These are phyloP conservation scores for Nicotiana otophora DNA, from an alignment of 257 asterid species.

Conservation along the genomic window DNA sequence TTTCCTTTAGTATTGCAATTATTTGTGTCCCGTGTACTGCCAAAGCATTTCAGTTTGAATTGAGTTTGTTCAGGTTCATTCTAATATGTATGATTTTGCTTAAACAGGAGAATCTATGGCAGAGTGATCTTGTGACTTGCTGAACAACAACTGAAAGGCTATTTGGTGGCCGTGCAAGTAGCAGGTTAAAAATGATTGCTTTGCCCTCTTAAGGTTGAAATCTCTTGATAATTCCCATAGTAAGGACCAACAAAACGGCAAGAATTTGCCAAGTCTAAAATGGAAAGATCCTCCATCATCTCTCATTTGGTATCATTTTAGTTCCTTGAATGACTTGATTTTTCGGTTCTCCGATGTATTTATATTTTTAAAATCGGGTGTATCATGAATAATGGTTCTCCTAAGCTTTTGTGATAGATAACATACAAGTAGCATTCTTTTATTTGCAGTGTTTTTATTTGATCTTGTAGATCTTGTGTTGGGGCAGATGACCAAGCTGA, in stretches of 20 bases:
- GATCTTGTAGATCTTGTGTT: neutral
- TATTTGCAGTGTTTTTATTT: neutral
- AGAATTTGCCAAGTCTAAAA: neutral
- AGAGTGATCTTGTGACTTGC: constrained; percentile 8
- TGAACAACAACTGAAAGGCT: neutral
- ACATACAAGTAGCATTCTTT: neutral
- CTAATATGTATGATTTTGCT: neutral
- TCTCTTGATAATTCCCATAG: neutral
- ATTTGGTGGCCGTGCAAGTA: neutral
- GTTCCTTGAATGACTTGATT: neutral
- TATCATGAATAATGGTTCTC: neutral
- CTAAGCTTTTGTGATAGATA: neutral
- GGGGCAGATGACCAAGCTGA: neutral
- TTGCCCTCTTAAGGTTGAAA: neutral
- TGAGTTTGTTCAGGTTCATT: neutral
- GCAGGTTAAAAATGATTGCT: neutral
- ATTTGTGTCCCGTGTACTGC: neutral
- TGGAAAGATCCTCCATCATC: neutral
- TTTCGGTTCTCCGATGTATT: neutral
- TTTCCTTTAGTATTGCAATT: neutral
- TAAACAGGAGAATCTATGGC: constrained; percentile 8
- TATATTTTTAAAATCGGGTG: neutral
- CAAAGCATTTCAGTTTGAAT: neutral
- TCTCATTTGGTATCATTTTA: neutral
- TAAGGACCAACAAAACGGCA: neutral